Conservation (phyloP, 768 basidiomycete genomes). For the Boletus vermiculosoides region DNA sequence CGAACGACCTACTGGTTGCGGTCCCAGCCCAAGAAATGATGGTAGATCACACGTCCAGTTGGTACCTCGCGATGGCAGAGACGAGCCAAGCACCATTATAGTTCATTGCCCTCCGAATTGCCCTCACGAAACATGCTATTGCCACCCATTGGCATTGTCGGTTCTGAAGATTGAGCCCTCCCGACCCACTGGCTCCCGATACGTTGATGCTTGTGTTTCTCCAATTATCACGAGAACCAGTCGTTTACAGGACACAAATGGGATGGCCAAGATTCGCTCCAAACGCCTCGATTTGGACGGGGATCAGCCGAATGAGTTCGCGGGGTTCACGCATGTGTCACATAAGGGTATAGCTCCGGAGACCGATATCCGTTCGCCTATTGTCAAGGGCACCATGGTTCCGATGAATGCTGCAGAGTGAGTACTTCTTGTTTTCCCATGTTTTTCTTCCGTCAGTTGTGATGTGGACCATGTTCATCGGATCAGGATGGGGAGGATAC, state of each 20-base stretch:
- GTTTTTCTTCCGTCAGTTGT: slow-evolving; percentile 4
- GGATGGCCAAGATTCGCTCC: not conserved
- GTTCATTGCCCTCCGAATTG: slow-evolving; percentile 23
- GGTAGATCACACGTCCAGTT: slow-evolving; percentile 25
- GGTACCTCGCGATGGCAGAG: slow-evolving; percentile 14
- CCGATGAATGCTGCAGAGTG: slow-evolving; percentile 22
- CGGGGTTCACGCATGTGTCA: slow-evolving; percentile 16
- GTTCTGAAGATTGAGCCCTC: not conserved
- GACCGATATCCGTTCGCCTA: slow-evolving; percentile 31
- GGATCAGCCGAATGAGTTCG: slow-evolving; percentile 1
- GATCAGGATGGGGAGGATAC: slow-evolving; percentile 13
- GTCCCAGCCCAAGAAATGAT: slow-evolving; percentile 2
- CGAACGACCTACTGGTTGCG: not conserved
- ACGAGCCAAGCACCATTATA: slow-evolving; percentile 10
- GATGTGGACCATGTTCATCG: slow-evolving; percentile 8
- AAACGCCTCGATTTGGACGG: not conserved
- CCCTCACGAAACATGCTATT: slow-evolving; percentile 16
- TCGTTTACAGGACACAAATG: not conserved
- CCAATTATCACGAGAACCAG: slow-evolving; percentile 18
- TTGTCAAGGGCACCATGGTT: slow-evolving; percentile 23
- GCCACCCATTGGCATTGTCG: not conserved
- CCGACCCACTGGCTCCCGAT: slow-evolving; percentile 8
- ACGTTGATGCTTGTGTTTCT: slow-evolving; percentile 30
- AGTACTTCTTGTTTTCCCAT: slow-evolving; percentile 9
- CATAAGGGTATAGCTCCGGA: slow-evolving; percentile 12